Percentiles rank a stretch among this genome's conserved stretches.
phyloP scores from a whole-genome alignment of 2,329 filamentous ascomycete genomes.

The Fusarium sublunatum region DNA sequence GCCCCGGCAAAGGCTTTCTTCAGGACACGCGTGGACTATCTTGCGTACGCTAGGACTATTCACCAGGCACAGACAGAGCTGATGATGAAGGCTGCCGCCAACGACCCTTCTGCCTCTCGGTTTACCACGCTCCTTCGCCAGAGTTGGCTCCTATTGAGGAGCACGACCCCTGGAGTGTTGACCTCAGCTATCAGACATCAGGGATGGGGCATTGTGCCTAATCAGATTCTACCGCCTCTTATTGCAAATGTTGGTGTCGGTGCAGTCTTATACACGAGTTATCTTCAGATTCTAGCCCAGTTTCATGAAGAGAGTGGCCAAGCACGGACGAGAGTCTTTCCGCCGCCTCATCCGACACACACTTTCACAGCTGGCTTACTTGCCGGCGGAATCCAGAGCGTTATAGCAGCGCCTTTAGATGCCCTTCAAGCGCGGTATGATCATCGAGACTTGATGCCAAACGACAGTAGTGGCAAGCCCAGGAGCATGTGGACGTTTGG shows the following conservation, averaged over 20 bases:
- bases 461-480: slow-evolving; percentile 55
- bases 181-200: slow-evolving; percentile 74
- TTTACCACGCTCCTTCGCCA: slow-evolving; percentile 52
- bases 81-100: slow-evolving; percentile 52
- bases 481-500: slow-evolving; percentile 81
- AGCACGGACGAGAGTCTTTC: slow-evolving; percentile 72
- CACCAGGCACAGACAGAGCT: slow-evolving; percentile 59
- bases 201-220: slow-evolving; percentile 79
- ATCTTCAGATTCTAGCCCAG: slow-evolving; percentile 74
- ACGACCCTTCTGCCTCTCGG: slow-evolving; percentile 50
- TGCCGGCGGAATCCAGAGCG: slow-evolving; percentile 75
- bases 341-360: slow-evolving; percentile 70
- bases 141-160: slow-evolving; percentile 64
- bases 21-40: slow-evolving; percentile 86
- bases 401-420: slow-evolving; percentile 79
- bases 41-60: slow-evolving; percentile 67
- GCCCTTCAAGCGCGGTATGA: slow-evolving; percentile 81
- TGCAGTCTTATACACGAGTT: slow-evolving; percentile 79
- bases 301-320: slow-evolving; percentile 73
- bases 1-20: slow-evolving; percentile 95
- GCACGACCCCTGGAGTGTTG: slow-evolving; percentile 76
- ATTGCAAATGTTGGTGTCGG: slow-evolving; percentile 80
- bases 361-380: slow-evolving; percentile 78
- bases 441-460: slow-evolving; percentile 60
- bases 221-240: slow-evolving; percentile 80